Base-by-base conservation (phyloP, 2,329 filamentous ascomycete genomes). In the Leptographium flavum region DNA sequence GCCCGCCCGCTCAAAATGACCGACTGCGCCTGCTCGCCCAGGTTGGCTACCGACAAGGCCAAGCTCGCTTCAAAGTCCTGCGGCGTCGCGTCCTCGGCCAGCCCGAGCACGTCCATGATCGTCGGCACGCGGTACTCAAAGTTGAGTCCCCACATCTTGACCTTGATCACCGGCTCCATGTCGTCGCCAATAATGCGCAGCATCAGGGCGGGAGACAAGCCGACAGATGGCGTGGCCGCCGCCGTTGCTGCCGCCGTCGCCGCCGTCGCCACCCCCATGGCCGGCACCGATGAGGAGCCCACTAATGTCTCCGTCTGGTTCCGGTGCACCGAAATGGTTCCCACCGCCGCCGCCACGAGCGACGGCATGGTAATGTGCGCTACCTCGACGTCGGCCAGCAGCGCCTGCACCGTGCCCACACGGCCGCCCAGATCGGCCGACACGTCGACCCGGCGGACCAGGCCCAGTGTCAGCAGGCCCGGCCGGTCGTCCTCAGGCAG, bases 401-500 rank as follows among this genome's bases (percentile, higher is more conserved):
- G 65, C 1, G 76, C 63, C 37, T 73, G 70, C 43, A 81, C 65
- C 28, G 63, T 66, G 0, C 92, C 92, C 46, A 95, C 68, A 31
- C 74, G 70, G 2, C 79, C 73, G 37, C 80, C 81, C 41, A 90
- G 59, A 37, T 83, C 73, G 10, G 85, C 62, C 23, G 70, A 67
- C 9, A 74, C 62, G 25, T 81, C 71, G 7, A 86, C 54, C 17
- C 78, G 75, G 43, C 78, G 74, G 44, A 95, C 60, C 27, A 77
- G 68, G 1, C 73, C 69, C 32, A 98, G 67, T 0, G 81, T 87
- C 32, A 98, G 68, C 19, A 96, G 68, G 0, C 92, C 92, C 2
- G 92, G 92, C 2, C 88, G 76, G 55, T 98, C 90, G 60, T 98
- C 92, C 54, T 98, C 90, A 0, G 92, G 90, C 3, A 98, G 70